Evolutionary conservation across 257 asterid species (phyloP).

Genomic region (Nicotiana benthamiana): DNA sequence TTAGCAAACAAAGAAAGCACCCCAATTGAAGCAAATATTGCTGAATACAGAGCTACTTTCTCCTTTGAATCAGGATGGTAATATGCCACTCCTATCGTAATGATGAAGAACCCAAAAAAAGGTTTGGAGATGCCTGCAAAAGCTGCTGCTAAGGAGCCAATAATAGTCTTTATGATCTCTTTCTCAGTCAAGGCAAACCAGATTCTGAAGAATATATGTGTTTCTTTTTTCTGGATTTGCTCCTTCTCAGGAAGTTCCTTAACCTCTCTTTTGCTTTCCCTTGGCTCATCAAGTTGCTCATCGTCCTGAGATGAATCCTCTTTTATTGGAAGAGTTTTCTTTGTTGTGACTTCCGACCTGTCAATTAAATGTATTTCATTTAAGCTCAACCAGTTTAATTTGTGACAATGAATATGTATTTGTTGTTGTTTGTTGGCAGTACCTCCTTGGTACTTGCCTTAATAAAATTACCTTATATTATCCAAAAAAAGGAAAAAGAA

Average conservation of each 20-base stretch:
- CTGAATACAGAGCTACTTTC: conserved; percentile 47
- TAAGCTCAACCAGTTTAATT: conserved; percentile 6
- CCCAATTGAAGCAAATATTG: conserved; percentile 54
- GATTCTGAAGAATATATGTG: conserved; percentile 53
- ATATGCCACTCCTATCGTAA: conserved; percentile 81
- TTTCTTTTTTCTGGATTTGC: conserved; percentile 25
- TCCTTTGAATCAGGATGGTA: conserved; percentile 37
- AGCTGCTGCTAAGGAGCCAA: conserved; percentile 69
- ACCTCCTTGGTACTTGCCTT: too few species aligned
- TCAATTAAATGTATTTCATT: conserved; percentile 3
- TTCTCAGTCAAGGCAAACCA: conserved; percentile 52
- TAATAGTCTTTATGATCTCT: conserved; percentile 37
- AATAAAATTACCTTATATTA: too few species aligned
- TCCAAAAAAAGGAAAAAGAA: too few species aligned
- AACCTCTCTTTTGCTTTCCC: conserved; percentile 23
- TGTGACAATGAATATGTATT: not conserved
- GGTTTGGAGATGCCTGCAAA: conserved; percentile 77
- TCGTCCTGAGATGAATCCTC: conserved; percentile 31
- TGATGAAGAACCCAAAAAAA: conserved; percentile 68
- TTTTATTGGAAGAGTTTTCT: conserved; percentile 21
- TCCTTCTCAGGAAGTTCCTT: conserved; percentile 20
- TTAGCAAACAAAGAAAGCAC: conserved; percentile 59
- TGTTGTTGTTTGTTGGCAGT: too few species aligned
- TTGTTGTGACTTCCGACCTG: conserved; percentile 35
- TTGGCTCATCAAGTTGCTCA: conserved; percentile 25